Conservation (phyloP, 2,329 filamentous ascomycete species). For the Claviceps pusilla region DNA sequence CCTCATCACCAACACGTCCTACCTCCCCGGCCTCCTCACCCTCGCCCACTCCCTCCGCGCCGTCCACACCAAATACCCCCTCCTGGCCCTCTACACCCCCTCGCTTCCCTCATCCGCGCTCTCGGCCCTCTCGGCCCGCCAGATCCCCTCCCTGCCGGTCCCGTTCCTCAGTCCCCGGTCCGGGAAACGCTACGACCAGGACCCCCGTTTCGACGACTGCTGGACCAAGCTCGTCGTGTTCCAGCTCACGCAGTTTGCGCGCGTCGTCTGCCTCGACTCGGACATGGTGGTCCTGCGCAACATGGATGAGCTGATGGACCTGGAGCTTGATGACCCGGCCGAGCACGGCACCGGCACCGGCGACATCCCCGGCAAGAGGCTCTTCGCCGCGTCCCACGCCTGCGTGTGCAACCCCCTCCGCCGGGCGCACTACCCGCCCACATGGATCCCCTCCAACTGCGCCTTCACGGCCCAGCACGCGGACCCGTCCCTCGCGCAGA, state of each 20-base stretch:
- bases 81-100: conserved; percentile 72
- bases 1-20: conserved; percentile 70
- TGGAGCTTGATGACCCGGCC: conserved; percentile 46
- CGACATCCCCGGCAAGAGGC: neutral
- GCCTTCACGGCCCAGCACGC: conserved; percentile 41
- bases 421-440: conserved; percentile 60
- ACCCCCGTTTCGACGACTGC: conserved; percentile 77
- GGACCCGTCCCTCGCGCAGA: conserved; percentile 32
- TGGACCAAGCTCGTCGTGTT: conserved; percentile 81
- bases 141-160: conserved; percentile 55
- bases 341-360: neutral
- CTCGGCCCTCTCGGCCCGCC: conserved; percentile 50
- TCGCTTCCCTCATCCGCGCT: conserved; percentile 55
- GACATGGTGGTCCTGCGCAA: conserved; percentile 75
- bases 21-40: conserved; percentile 69
- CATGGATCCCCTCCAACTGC: conserved; percentile 49
- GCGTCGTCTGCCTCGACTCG: conserved; percentile 71
- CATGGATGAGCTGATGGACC: conserved; percentile 88
- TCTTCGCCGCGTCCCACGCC: conserved; percentile 73
- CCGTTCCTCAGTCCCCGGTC: conserved; percentile 55
- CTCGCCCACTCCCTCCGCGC: conserved; percentile 62
- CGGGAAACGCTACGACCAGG: conserved; percentile 54
- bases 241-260: conserved; percentile 57
- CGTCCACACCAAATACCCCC: conserved; percentile 53
- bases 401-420: conserved; percentile 74